phyloP scores from a whole-genome alignment of 2,329 filamentous ascomycete species.

The Monosporascus ibericus region DNA sequence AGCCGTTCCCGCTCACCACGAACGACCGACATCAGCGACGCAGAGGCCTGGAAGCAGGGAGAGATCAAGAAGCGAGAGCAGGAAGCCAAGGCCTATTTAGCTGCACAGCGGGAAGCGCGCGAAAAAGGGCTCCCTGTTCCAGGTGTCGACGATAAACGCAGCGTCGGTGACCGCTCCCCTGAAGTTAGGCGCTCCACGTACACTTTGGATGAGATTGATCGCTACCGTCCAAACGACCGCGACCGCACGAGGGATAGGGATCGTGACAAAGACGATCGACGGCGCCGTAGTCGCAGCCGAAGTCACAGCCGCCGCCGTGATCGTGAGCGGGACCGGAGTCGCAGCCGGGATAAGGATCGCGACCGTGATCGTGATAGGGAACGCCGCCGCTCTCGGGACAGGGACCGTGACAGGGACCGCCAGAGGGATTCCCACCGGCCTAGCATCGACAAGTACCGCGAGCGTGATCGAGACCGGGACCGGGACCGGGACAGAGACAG shows the following conservation, averaged over 20 bases:
- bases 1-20: constrained; percentile 38
- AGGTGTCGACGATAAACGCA: constrained; percentile 49
- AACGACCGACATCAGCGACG: constrained; percentile 28
- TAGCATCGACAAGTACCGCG: constrained; percentile 9
- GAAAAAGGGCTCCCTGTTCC: constrained; percentile 53
- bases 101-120: constrained; percentile 54
- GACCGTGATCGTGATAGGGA: constrained; percentile 21
- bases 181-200: constrained; percentile 29
- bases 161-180: constrained; percentile 36
- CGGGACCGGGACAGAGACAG: constrained; percentile 21
- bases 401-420: constrained; percentile 29
- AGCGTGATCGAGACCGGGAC: constrained; percentile 19
- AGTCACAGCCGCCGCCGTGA: constrained; percentile 29
- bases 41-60: constrained; percentile 53
- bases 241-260: constrained; percentile 14
- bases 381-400: constrained; percentile 33
- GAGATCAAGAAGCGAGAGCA: constrained; percentile 57
- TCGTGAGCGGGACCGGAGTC: constrained; percentile 24
- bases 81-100: constrained; percentile 59
- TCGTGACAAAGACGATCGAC: constrained; percentile 22
- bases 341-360: constrained; percentile 28
- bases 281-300: constrained; percentile 19
- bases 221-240: constrained; percentile 11
- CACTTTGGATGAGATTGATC: constrained; percentile 13
- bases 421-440: constrained; percentile 19